Evolutionary conservation across 495 filamentous ascomycete genomes (phyloP), one percentile per base, ranked within the genome.

Genomic region (Platismatia glauca): DNA sequence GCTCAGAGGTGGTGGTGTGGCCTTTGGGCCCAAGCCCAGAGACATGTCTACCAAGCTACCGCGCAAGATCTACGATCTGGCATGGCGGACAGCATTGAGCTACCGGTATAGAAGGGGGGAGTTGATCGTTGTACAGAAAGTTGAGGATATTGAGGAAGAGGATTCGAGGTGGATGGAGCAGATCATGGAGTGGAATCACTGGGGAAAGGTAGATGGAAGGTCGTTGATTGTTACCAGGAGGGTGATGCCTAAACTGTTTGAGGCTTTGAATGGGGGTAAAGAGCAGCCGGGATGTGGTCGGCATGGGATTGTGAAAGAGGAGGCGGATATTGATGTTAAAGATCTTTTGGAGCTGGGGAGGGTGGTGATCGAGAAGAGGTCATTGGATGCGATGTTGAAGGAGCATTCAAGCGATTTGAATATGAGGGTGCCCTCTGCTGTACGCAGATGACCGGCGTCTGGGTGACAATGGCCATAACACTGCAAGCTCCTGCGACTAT

Each of bases 1-100:
- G 74, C 77, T 90, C 15, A 79, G 78, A 55, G 94, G 94, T 63
- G 94, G 94, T 73, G 95, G 90, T 69, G 91, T 91, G 62, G 79
- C 86, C 3, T 86, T 87, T 71, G 95, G 95, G 18, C 95, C 95
- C 22, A 84, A 90, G 66, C 90, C 90, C 38, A 79, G 94, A 64
- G 91, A 97, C 74, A 97, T 97, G 74, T 82, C 83, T 58, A 91
- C 90, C 22, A 82, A 79, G 39, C 79, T 99, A 62, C 91, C 87
- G 57, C 80, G 80, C 67, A 96, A 97, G 80, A 85, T 96, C 55
- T 99, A 99, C 75, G 92, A 97, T 72, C 75, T 95, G 69, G 95
- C 95, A 15, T 97, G 91, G 91, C 84, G 95, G 70, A 97, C 88
- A 39, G 95, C 95, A 2, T 80, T 99, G 60, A 91, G 88, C 66